Evolutionary conservation across 2,329 filamentous ascomycete species (phyloP).

Genomic region (Rhynchosporium graminicola): DNA sequence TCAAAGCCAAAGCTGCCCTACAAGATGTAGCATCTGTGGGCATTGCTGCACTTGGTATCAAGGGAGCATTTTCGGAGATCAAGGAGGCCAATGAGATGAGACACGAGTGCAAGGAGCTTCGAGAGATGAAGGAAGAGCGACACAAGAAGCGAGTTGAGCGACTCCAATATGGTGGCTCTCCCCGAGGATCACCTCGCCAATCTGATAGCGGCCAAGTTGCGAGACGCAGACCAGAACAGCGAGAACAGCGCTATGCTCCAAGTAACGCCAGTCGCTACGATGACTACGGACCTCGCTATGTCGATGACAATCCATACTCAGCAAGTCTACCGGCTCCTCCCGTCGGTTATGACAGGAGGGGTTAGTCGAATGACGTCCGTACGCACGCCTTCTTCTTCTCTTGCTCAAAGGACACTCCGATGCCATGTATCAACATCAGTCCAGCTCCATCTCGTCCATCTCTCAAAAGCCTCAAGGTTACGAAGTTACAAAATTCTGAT

Average conservation of each 20-base stretch:
- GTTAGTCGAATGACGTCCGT: conserved; percentile 5
- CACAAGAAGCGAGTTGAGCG: conserved; percentile 49
- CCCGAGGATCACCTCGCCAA: conserved; percentile 23
- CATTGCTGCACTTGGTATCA: conserved; percentile 67
- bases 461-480: conserved; percentile 1
- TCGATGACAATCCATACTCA: conserved; percentile 49
- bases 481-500: conserved; percentile 12
- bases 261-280: conserved; percentile 37
- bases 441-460: conserved; percentile 7
- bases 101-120: conserved; percentile 56
- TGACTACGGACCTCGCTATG: conserved; percentile 43
- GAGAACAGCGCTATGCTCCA: conserved; percentile 18
- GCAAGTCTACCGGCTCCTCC: conserved; percentile 40
- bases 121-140: conserved; percentile 48
- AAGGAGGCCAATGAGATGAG: conserved; percentile 66
- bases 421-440: neutral
- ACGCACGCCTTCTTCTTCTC: conserved; percentile 16
- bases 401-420: neutral
- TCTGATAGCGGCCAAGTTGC: conserved; percentile 41
- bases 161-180: conserved; percentile 38
- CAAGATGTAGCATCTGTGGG: conserved; percentile 67
- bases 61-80: conserved; percentile 64
- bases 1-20: conserved; percentile 62
- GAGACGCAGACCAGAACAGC: conserved; percentile 23
- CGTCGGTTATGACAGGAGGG: conserved; percentile 34